phyloP scores from a whole-genome alignment of 2,329 filamentous ascomycete species.

The Nigrospora osmanthi region DNA sequence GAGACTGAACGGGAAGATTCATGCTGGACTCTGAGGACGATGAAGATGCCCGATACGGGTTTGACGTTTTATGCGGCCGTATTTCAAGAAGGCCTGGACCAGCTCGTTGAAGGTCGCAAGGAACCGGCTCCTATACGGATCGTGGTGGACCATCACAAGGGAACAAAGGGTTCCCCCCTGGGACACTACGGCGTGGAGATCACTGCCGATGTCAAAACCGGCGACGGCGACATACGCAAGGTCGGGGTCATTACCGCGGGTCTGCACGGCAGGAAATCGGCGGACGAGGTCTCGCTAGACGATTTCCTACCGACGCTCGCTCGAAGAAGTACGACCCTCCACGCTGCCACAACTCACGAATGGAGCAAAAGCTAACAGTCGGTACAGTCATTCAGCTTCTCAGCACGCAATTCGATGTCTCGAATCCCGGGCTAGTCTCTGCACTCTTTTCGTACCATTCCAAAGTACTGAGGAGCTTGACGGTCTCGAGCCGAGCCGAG shows the following conservation, averaged over 20 bases:
- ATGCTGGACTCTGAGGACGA: conserved; percentile 72
- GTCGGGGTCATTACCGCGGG: conserved; percentile 49
- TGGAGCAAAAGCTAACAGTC: conserved; percentile 22
- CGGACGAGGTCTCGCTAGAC: conserved; percentile 64
- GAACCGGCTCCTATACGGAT: conserved; percentile 64
- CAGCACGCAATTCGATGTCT: conserved; percentile 60
- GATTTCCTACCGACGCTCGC: conserved; percentile 69
- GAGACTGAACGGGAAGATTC: conserved; percentile 76
- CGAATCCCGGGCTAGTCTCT: conserved; percentile 55
- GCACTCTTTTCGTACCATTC: conserved; percentile 71
- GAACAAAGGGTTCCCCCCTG: conserved; percentile 57
- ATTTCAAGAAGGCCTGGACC: conserved; percentile 60
- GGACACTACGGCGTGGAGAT: conserved; percentile 66
- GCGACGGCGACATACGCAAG: conserved; percentile 36
- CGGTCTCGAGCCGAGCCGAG: conserved; percentile 53
- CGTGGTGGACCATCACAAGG: conserved; percentile 62
- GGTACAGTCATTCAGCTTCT: conserved; percentile 62
- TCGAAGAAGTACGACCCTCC: conserved; percentile 53
- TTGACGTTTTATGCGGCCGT: conserved; percentile 58
- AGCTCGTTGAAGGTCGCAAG: conserved; percentile 54
- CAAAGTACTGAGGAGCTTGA: conserved; percentile 65
- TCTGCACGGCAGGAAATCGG: conserved; percentile 61
- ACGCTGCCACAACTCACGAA: neutral
- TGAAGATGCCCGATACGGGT: conserved; percentile 52
- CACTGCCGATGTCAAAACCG: conserved; percentile 52